These are phyloP conservation scores for Yamagishiella unicocca DNA, from an alignment of 139 green algal species.

Conservation along the genomic window DNA sequence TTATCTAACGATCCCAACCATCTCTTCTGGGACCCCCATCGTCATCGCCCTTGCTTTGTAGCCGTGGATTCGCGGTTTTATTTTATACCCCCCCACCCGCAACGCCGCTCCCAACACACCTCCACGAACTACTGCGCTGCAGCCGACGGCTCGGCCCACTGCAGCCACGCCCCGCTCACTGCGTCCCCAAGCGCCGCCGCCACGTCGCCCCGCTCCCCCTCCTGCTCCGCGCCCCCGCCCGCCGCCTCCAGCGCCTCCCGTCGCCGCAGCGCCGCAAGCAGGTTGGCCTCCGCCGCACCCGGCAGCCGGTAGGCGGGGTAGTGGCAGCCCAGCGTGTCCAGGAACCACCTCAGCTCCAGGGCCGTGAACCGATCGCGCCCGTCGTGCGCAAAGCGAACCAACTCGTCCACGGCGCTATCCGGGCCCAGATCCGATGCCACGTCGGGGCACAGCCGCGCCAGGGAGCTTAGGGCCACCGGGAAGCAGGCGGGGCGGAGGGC, in stretches of 20 bases:
- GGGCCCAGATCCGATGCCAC: slow-evolving; percentile 5
- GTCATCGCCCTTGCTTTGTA: no score
- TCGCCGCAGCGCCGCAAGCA: neutral
- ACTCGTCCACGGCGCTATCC: neutral
- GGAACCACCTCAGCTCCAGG: slow-evolving; percentile 17
- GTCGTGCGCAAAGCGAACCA: neutral
- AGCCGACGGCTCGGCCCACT: neutral
- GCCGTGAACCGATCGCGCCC: neutral
- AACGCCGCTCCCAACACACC: no score
- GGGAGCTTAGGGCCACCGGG: neutral
- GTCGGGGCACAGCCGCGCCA: slow-evolving; percentile 11
- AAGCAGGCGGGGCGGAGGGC: slow-evolving; percentile 23
- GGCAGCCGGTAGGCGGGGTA: neutral
- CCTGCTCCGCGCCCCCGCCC: neutral
- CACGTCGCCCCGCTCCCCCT: neutral
- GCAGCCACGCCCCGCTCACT: slow-evolving; percentile 9
- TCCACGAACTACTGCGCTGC: no score
- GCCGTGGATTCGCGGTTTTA: no score
- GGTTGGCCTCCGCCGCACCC: neutral
- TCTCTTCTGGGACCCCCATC: no score
- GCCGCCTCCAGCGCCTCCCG: neutral
- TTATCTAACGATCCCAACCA: no score
- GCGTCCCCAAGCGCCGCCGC: slow-evolving; percentile 10
- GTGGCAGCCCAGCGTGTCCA: neutral
- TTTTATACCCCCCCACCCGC: no score